Evolutionary conservation across 768 basidiomycete species (phyloP).

Genomic region (Auriscalpium microsporum): DNA sequence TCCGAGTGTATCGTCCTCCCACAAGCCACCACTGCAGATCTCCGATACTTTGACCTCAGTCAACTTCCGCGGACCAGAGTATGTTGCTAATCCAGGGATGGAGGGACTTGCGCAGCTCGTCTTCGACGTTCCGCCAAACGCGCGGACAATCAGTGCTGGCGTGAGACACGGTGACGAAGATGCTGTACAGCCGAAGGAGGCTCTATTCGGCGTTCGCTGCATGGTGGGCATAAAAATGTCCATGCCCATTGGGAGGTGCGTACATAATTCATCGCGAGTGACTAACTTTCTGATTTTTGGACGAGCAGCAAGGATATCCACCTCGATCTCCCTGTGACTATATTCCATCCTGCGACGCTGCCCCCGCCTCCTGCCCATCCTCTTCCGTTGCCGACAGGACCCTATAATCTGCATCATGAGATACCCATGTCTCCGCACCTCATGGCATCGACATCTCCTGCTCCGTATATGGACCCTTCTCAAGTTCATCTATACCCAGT

Average conservation of each 20-base stretch:
- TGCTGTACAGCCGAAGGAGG: constrained; percentile 26
- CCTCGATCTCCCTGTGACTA: constrained; percentile 52
- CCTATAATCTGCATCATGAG: constrained; percentile 9
- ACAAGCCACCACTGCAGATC: constrained; percentile 46
- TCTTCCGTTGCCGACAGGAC: constrained; percentile 13
- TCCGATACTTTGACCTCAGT: constrained; percentile 63
- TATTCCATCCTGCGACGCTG: constrained; percentile 56
- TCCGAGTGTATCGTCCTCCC: constrained; percentile 30
- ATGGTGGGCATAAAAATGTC: constrained; percentile 51
- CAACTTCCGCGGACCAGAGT: constrained; percentile 67
- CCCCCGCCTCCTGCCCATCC: constrained; percentile 37
- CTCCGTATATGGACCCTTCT: constrained; percentile 18
- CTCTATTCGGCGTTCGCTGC: constrained; percentile 65
- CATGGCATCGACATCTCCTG: constrained; percentile 15
- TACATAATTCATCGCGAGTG: background rate
- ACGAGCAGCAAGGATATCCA: constrained; percentile 57
- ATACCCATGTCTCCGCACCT: constrained; percentile 8
- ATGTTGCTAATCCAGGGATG: constrained; percentile 60
- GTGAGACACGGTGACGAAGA: constrained; percentile 44
- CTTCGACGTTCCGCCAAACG: constrained; percentile 65
- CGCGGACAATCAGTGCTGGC: constrained; percentile 60
- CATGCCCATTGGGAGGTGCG: constrained; percentile 71
- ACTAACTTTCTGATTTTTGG: background rate
- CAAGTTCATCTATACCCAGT: constrained; percentile 28
- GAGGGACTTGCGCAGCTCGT: constrained; percentile 77